phyloP scores from a whole-genome alignment of 345 rosid species.

The Linum lewisii region DNA sequence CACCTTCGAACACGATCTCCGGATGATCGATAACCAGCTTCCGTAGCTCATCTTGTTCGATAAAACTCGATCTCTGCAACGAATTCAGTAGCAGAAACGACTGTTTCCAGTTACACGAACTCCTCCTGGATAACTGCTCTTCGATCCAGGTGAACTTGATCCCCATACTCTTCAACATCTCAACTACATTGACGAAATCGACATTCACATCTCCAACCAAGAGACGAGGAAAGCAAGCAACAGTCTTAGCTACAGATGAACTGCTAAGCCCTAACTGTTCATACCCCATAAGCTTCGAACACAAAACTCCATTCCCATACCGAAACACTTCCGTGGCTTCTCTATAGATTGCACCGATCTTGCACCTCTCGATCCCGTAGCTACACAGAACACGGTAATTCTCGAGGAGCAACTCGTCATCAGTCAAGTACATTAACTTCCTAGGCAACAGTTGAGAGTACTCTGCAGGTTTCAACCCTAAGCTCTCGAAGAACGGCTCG shows the following conservation, averaged over 20 bases:
- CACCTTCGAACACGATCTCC: constrained; percentile 43
- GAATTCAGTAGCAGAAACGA: constrained; percentile 35
- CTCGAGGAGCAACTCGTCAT: constrained; percentile 47
- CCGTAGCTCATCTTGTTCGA: constrained; percentile 30
- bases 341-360: constrained; percentile 51
- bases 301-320: constrained; percentile 40
- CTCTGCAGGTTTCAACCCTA: constrained; percentile 52
- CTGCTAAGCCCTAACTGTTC: constrained; percentile 51
- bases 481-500: constrained; percentile 79
- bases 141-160: constrained; percentile 43
- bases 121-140: constrained; percentile 26
- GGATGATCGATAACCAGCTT: constrained; percentile 46
- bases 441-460: constrained; percentile 33
- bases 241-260: constrained; percentile 30
- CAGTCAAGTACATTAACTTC: constrained; percentile 47
- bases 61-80: constrained; percentile 27
- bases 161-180: constrained; percentile 35
- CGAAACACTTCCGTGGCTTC: constrained; percentile 46
- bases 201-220: constrained; percentile 40
- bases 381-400: constrained; percentile 55
- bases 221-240: constrained; percentile 40
- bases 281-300: constrained; percentile 40
- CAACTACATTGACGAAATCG: constrained; percentile 41
- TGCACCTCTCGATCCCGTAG: constrained; percentile 46
- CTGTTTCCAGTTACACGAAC: constrained; percentile 46